Conservation (phyloP, 345 rosid species). For the Durio zibethinus region DNA sequence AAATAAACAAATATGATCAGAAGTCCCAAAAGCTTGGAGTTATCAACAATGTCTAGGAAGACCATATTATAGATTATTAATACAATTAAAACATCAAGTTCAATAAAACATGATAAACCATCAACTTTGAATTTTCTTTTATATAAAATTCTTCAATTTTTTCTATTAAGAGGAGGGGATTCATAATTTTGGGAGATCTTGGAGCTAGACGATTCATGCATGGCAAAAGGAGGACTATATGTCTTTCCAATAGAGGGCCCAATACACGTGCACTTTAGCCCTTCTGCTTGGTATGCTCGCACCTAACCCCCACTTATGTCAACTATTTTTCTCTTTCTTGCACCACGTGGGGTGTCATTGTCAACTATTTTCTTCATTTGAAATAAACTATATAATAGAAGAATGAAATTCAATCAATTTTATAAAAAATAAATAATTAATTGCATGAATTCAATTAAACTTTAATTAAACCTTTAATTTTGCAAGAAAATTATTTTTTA, state of each 20-base stretch:
- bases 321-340: neutral
- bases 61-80: neutral
- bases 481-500: no score
- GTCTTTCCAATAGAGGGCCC: neutral
- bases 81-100: neutral
- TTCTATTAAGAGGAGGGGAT: neutral
- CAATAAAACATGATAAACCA: neutral
- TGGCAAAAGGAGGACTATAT: neutral
- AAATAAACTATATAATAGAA: neutral
- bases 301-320: neutral
- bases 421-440: neutral
- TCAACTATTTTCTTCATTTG: neutral
- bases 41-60: neutral
- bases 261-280: neutral
- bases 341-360: neutral
- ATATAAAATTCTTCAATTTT: neutral
- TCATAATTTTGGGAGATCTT: neutral
- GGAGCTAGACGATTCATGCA: neutral
- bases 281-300: neutral
- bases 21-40: neutral
- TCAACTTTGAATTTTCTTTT: neutral
- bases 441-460: neutral
- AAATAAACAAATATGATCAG: neutral
- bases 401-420: neutral
- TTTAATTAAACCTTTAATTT: neutral